These are phyloP conservation scores for Mycena amicta DNA, from an alignment of 768 basidiomycete genomes.

Conservation along the genomic window DNA sequence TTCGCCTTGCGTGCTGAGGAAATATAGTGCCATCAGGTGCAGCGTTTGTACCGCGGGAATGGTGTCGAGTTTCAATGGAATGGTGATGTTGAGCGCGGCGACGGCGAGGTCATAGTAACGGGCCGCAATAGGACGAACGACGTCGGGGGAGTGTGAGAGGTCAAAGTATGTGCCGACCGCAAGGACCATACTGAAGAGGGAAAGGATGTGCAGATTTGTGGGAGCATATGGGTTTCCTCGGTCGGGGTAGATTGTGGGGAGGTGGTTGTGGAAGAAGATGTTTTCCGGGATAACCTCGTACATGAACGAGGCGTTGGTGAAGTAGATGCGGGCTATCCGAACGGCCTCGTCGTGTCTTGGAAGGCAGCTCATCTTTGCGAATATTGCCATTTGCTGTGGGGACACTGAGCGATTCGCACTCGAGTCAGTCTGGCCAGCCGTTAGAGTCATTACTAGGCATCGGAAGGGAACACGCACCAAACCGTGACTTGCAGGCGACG, in stretches of 20 bases:
- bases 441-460: background rate
- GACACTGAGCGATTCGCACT: constrained; percentile 4
- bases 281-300: constrained; percentile 26
- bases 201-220: constrained; percentile 19
- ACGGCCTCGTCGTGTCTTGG: constrained; percentile 25
- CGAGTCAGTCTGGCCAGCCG: background rate
- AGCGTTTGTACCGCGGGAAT: constrained; percentile 26
- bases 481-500: background rate
- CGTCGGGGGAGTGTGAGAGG: constrained; percentile 12
- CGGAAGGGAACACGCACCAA: background rate
- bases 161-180: constrained; percentile 27
- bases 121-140: constrained; percentile 12
- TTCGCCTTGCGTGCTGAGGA: constrained; percentile 22
- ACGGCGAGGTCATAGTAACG: constrained; percentile 23
- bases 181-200: constrained; percentile 20
- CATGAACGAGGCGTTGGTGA: constrained; percentile 25
- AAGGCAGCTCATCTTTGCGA: constrained; percentile 18
- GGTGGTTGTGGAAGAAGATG: constrained; percentile 24
- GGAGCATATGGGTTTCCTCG: constrained; percentile 6
- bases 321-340: constrained; percentile 21
- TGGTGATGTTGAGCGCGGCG: constrained; percentile 20
- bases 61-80: constrained; percentile 23
- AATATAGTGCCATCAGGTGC: constrained; percentile 25
- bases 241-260: constrained; percentile 22
- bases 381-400: constrained; percentile 13